Base-by-base conservation (phyloP, 768 basidiomycete genomes). In the Hysterangium stoloniferum region DNA sequence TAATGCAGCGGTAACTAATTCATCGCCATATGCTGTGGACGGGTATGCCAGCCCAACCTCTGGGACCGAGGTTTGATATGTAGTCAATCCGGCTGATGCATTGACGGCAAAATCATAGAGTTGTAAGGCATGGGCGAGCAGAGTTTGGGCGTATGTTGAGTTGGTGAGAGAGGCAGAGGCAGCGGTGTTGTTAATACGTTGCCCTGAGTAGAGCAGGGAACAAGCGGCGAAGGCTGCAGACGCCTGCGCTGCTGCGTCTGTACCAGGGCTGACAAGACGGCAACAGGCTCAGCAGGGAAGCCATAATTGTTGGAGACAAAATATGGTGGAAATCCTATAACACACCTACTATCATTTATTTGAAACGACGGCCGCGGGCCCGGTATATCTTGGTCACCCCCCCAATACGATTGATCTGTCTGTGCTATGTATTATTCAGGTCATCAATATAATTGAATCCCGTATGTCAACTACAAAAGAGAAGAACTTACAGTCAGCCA, bases 151-250 rank as follows among this genome's bases (percentile, higher is more conserved):
- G 60, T 95, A 96, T 1, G 80, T 76, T 1, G 77, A 66, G 60
- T 96, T 86, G 45, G 73, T 71, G 24, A 95, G 71, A 0, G 81
- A 77, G 1, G 85, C 82, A 13, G 83, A 79, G 1, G 78, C 64
- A 1, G 64, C 48, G 53, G 56, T 24, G 57, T 74, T 74, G 11
- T 22, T 24, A n/a, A 44, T 44, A n/a, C 9, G 27, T 8, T 9
- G 4, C 20, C 33, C 17, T 54, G 79, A 73, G 59, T 96, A 97
- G 25, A 97, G 74, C 52, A 79, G 76, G 1, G 93, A 84, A 58
- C 88, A 91, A 0, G 92, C 78, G 11, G 93, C 77, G 61, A 96
- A 93, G 13, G 94, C 92, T 1, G 89, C 85, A 2, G 93, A 80
- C 4, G 86, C 78, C 38, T 79, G 76, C 0, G 93, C 89, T 9